These are phyloP conservation scores for Rheum nobile DNA, from an alignment of 148 eudicot species.

Conservation along the genomic window DNA sequence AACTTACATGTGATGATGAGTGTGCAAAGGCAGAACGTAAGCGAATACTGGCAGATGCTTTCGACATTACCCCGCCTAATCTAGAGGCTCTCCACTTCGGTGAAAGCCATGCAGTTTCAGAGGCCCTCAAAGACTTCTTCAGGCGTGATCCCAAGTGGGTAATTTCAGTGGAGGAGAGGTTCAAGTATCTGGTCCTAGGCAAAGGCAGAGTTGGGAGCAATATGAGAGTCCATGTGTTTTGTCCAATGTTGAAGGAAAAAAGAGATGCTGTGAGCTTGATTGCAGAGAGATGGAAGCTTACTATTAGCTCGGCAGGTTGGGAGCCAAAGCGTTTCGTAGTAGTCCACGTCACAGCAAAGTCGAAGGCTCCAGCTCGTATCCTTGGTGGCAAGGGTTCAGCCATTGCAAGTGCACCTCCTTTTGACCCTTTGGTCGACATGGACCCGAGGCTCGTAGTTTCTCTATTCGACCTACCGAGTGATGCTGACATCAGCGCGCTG, in stretches of 20 bases:
- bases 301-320: conserved; percentile 76
- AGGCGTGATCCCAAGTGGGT: conserved; percentile 94
- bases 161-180: conserved; percentile 80
- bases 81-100: conserved; percentile 75
- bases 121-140: conserved; percentile 44
- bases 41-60: conserved; percentile 84
- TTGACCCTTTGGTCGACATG: conserved; percentile 74
- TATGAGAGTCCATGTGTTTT: conserved; percentile 76
- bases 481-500: conserved; percentile 77
- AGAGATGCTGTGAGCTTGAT: conserved; percentile 79
- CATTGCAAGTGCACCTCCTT: conserved; percentile 27
- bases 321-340: conserved; percentile 85
- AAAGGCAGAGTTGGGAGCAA: conserved; percentile 36
- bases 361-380: conserved; percentile 67
- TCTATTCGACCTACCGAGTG: conserved; percentile 76
- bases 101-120: conserved; percentile 49
- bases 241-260: conserved; percentile 78
- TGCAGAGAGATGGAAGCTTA: conserved; percentile 92
- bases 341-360: conserved; percentile 63
- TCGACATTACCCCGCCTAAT: conserved; percentile 53
- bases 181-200: conserved; percentile 74
- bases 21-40: conserved; percentile 70
- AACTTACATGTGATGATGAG: conserved; percentile 81
- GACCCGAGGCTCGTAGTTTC: conserved; percentile 90
- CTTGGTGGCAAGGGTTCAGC: conserved; percentile 50